A percentile compares a stretch with the other conserved stretches of the same genome.
Evolutionary conservation across 768 basidiomycete genomes (phyloP).

Genomic region (Punctularia strigosozonata): DNA sequence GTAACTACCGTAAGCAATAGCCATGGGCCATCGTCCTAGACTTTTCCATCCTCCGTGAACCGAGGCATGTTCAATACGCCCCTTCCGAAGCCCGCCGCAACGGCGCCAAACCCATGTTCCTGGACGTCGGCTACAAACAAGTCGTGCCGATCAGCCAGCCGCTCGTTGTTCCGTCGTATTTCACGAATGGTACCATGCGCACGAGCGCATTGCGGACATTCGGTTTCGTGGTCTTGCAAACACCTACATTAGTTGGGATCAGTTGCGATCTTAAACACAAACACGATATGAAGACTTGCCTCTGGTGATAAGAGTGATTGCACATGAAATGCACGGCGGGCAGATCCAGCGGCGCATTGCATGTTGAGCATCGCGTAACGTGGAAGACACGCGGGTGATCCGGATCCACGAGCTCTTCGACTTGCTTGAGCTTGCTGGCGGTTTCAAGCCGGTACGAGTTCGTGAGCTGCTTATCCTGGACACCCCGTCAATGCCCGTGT

Average conservation of each 20-base stretch:
- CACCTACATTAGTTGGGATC: conserved; percentile 38
- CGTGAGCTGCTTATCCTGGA: conserved; percentile 76
- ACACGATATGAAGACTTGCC: conserved; percentile 30
- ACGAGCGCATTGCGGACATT: conserved; percentile 83
- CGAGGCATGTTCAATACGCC: conserved; percentile 37
- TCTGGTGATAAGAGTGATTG: conserved; percentile 91
- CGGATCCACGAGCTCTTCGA: conserved; percentile 69
- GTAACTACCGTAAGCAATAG: too few relatives aligned
- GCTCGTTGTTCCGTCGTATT: conserved; percentile 77
- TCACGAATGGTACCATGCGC: conserved; percentile 86
- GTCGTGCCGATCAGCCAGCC: conserved; percentile 73
- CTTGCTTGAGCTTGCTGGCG: conserved; percentile 63
- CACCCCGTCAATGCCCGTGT: neutral
- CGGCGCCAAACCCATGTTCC: conserved; percentile 55
- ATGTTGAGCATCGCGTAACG: conserved; percentile 85
- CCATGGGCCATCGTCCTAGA: too few relatives aligned
- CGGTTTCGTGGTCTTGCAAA: conserved; percentile 76
- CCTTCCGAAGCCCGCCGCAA: conserved; percentile 59
- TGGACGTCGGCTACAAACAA: conserved; percentile 68
- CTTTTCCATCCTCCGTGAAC: conserved; percentile 6
- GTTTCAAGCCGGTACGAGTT: conserved; percentile 87
- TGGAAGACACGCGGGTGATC: conserved; percentile 83
- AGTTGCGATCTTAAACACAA: neutral
- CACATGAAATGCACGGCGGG: conserved; percentile 98
- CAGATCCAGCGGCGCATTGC: conserved; percentile 82